Base-by-base conservation (phyloP, 768 basidiomycete genomes). In the Pisolithus sp. region DNA sequence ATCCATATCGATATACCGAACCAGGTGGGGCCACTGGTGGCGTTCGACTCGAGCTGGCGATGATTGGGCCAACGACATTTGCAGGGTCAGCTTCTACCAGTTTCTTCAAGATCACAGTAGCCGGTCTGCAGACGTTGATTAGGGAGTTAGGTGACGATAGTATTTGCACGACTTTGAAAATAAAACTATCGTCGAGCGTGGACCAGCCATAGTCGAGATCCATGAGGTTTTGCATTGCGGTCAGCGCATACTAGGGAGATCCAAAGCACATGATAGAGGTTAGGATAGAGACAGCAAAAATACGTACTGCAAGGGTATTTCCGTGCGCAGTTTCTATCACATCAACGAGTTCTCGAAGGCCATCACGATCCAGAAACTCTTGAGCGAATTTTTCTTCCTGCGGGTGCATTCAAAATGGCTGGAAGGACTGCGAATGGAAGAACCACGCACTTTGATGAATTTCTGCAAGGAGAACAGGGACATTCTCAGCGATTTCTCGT, bases 121-220 rank as follows among this genome's bases (percentile, higher is more conserved):
- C 93, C 31, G 93, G 93, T 5, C 92, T 85, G 60, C 89, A 90
- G 53, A 94, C 89, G 55, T 96, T 96, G 73, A 94, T 84, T 17
- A 85, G 77, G 10, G 86, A 87, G 37, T 78, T 75, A 0, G 85
- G 74, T 0, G 89, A 87, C 0, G 89, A 82, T 23, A 91, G 74
- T 57, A 89, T 85, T 60, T 84, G 80, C 15, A 91, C 89, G 47
- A 93, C 79, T 65, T 80, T 79, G 59, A 81, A 75, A 49, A 93
- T 88, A 68, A 95, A 93, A 7, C 68, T 66, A 48, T 81, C 75
- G 55, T 82, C 80, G 5, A 94, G 76, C n/a, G 72, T 73, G 1
- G 80, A 75, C 89, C 89, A 93, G 42, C 90, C 91, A 55, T 86
- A 82, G 44, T 89, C 84, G 21, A 87, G 73, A 56, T 93, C 89